phyloP scores from a whole-genome alignment of 257 asterid species.

The Primulina huaijiensis region DNA sequence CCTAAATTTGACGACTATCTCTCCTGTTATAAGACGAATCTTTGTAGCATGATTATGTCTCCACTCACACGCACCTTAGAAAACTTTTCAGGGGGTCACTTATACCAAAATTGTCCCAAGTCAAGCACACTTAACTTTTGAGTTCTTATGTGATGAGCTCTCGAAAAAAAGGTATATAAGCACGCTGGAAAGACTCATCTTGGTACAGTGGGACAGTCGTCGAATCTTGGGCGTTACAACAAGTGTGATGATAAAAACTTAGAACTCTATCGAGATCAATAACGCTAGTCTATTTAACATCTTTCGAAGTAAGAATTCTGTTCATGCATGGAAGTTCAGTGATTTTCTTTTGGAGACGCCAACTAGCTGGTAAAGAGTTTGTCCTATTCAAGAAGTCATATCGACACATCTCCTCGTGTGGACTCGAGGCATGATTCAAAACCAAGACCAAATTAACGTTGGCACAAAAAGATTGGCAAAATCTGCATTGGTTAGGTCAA shows the following conservation, averaged over 20 bases:
- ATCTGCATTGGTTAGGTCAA: neutral
- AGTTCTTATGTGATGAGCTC: no score
- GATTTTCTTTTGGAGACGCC: neutral
- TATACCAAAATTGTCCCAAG: no score
- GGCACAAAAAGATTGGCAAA: neutral
- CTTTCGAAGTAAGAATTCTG: neutral
- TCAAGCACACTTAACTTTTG: no score
- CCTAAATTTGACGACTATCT: no score
- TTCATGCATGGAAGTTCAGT: neutral
- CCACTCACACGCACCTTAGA: no score
- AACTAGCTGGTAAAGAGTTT: neutral
- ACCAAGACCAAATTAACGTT: neutral
- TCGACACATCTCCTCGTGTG: neutral
- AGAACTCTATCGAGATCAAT: neutral
- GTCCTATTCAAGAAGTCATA: neutral
- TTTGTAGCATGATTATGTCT: no score
- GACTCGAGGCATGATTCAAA: neutral
- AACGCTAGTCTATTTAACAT: neutral
- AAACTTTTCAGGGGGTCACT: no score
- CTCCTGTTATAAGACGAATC: no score
- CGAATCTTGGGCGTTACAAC: no score
- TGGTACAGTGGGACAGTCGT: no score
- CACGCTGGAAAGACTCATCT: no score
- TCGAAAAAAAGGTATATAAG: no score
- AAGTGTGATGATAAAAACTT: neutral